Evolutionary conservation across 129 eudicot species (phyloP).

Genomic region (Helianthus tuberosus): DNA sequence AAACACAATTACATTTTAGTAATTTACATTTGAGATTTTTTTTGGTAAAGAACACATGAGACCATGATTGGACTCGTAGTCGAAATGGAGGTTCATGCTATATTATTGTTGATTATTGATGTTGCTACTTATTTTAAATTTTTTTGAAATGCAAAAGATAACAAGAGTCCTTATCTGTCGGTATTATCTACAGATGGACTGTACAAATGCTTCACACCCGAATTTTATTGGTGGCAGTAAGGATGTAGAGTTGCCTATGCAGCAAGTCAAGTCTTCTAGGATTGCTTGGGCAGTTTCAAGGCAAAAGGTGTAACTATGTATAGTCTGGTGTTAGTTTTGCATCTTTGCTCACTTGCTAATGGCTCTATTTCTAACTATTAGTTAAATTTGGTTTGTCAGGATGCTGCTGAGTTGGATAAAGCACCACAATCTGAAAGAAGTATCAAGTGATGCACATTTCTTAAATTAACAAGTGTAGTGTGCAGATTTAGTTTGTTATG

Average conservation of each 20-base stretch:
- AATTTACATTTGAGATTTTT: no score
- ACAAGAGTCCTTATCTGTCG: not conserved
- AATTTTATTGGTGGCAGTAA: constrained; percentile 95
- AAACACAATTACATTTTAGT: no score
- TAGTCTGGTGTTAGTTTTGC: constrained; percentile 12
- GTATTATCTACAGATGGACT: constrained; percentile 71
- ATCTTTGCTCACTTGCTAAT: not conserved
- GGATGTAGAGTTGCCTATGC: constrained; percentile 77
- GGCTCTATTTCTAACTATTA: not conserved
- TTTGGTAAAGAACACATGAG: constrained; percentile 25
- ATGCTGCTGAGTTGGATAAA: constrained; percentile 72
- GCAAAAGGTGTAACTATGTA: constrained; percentile 51
- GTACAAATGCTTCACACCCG: constrained; percentile 94
- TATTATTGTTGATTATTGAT: not conserved
- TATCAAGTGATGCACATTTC: constrained; percentile 73
- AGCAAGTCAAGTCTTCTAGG: constrained; percentile 65
- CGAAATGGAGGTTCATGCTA: constrained; percentile 83
- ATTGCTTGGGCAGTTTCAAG: constrained; percentile 47
- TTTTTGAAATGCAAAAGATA: constrained; percentile 9
- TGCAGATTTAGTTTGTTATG: no score
- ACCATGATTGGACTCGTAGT: constrained; percentile 95
- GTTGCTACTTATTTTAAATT: not conserved
- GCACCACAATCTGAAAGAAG: constrained; percentile 74
- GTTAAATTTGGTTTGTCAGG: constrained; percentile 39
- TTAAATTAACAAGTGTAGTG: not conserved